Conservation (phyloP, 129 eudicot species). For the Cynara cardunculus region DNA sequence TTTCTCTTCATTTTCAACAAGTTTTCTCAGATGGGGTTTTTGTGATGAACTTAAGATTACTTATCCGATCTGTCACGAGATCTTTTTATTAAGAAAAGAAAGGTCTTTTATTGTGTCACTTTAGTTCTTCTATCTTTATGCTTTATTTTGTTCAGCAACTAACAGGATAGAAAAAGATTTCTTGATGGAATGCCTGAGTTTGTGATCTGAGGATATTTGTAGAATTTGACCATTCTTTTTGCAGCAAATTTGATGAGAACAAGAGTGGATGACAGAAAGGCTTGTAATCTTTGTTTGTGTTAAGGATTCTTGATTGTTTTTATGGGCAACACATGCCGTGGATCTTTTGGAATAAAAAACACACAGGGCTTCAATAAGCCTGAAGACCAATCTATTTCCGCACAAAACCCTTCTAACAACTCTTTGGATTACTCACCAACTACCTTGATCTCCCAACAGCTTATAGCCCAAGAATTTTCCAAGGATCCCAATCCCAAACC, state of each 20-base stretch:
- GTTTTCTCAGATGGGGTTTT: neutral
- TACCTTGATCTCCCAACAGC: slow-evolving; percentile 47
- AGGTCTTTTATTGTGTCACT: neutral
- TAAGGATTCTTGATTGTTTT: slow-evolving; percentile 51
- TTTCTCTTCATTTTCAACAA: neutral
- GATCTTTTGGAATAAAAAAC: slow-evolving; percentile 72
- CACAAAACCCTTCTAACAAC: slow-evolving; percentile 29
- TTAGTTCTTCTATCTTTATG: neutral
- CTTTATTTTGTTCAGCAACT: neutral
- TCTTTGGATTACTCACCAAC: slow-evolving; percentile 50
- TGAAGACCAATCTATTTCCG: slow-evolving; percentile 57
- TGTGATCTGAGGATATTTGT: neutral
- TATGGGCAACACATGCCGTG: slow-evolving; percentile 99
- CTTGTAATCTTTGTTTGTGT: neutral
- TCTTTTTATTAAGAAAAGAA: slow-evolving; percentile 5
- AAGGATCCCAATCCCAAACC: slow-evolving; percentile 33
- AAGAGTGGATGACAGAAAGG: slow-evolving; percentile 13
- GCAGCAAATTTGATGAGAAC: slow-evolving; percentile 34
- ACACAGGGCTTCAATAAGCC: slow-evolving; percentile 66
- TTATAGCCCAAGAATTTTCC: slow-evolving; percentile 57
- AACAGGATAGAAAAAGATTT: neutral
- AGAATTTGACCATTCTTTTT: neutral
- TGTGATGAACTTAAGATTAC: too few relatives aligned
- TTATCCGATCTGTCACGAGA: slow-evolving; percentile 18
- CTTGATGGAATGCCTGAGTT: neutral